Evolutionary conservation across 345 rosid genomes (phyloP).

Genomic region (Mangifera indica): DNA sequence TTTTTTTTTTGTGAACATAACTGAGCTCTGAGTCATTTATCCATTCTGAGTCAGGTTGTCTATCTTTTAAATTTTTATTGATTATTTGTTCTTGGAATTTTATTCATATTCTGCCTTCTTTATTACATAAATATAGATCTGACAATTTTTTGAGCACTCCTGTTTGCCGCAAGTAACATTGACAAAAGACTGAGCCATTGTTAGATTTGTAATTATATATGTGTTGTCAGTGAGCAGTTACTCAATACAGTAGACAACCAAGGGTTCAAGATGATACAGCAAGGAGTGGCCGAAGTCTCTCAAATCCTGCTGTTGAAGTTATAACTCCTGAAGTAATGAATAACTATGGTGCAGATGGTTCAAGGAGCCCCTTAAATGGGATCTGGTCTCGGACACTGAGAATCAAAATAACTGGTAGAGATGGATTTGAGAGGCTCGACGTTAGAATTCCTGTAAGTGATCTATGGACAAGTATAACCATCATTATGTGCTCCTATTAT

Average conservation of each 20-base stretch:
- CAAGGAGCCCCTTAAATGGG: conserved; percentile 64
- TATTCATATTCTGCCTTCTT: neutral
- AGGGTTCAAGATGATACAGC: conserved; percentile 50
- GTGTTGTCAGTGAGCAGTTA: conserved; percentile 47
- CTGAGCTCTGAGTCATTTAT: neutral
- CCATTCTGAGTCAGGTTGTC: neutral
- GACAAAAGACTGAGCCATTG: neutral
- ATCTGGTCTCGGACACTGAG: conserved; percentile 86
- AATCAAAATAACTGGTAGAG: conserved; percentile 77
- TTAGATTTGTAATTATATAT: conserved; percentile 6
- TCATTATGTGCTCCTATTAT: neutral
- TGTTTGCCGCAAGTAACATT: neutral
- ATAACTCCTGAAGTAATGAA: conserved; percentile 67
- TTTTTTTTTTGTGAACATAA: neutral
- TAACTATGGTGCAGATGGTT: conserved; percentile 54
- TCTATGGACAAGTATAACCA: neutral
- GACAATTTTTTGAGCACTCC: neutral
- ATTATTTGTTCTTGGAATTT: neutral
- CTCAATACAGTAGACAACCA: conserved; percentile 42
- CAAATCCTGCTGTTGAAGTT: conserved; percentile 77
- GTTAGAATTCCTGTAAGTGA: conserved; percentile 80
- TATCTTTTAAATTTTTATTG: neutral
- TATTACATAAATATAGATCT: neutral
- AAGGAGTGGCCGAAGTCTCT: conserved; percentile 44
- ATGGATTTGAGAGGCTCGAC: conserved; percentile 83